phyloP scores from a whole-genome alignment of 208 protist species.

The Wallacemonas rigidus region DNA sequence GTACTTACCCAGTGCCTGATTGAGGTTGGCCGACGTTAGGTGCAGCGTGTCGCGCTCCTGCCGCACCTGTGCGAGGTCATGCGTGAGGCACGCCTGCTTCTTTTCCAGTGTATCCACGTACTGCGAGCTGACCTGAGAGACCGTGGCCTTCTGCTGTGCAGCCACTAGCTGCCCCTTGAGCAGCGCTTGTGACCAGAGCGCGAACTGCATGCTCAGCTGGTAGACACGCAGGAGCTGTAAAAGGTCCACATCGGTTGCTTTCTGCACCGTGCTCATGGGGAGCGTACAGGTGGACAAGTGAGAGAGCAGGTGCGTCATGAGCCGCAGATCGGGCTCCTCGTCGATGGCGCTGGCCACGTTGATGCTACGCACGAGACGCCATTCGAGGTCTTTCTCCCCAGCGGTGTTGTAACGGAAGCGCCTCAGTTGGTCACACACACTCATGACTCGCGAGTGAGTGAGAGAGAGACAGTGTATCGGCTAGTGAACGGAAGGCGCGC shows the following conservation, averaged over 20 bases:
- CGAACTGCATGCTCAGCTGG: constrained; percentile 79
- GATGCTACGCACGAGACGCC: constrained; percentile 56
- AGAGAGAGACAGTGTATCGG: not conserved
- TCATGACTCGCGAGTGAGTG: constrained; percentile 14
- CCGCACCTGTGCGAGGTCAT: constrained; percentile 26
- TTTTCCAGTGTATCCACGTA: constrained; percentile 55
- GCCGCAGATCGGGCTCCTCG: constrained; percentile 56
- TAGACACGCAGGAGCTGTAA: constrained; percentile 64
- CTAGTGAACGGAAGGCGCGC: not conserved
- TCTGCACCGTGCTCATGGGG: constrained; percentile 29
- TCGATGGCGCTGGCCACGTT: constrained; percentile 45
- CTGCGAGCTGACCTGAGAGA: constrained; percentile 41
- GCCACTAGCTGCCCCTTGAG: constrained; percentile 67
- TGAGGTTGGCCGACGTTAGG: constrained; percentile 36
- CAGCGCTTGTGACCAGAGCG: constrained; percentile 80
- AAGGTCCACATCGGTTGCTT: constrained; percentile 55
- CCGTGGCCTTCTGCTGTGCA: constrained; percentile 41
- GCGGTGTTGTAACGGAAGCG: constrained; percentile 51
- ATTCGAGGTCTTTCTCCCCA: constrained; percentile 38
- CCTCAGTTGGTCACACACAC: constrained; percentile 46
- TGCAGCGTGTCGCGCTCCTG: constrained; percentile 59
- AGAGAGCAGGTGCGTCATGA: constrained; percentile 74
- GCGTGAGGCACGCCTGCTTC: constrained; percentile 29
- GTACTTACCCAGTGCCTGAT: constrained; percentile 40
- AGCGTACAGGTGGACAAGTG: constrained; percentile 36